Conservation (phyloP, 2,329 filamentous ascomycete genomes). For the Exophiala alcalophila region DNA sequence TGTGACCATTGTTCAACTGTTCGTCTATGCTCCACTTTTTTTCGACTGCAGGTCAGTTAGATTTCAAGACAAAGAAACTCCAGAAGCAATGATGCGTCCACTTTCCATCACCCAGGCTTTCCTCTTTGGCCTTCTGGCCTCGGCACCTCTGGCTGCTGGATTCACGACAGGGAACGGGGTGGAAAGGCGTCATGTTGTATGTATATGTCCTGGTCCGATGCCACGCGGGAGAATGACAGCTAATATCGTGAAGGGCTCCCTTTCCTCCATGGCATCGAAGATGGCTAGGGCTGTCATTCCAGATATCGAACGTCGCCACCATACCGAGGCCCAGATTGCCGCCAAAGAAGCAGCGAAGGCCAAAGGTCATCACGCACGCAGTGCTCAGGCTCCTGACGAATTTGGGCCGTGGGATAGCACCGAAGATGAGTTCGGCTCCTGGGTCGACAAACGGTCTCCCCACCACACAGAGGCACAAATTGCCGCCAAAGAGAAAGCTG, state of each 20-base stretch:
- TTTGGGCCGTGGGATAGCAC: conserved; percentile 15
- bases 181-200: conserved; percentile 8
- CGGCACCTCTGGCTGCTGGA: conserved; percentile 3
- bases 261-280: conserved; percentile 11
- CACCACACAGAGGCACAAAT: conserved; percentile 18
- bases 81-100: conserved; percentile 4
- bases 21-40: not conserved
- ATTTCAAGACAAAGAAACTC: not conserved
- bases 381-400: conserved; percentile 10
- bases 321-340: conserved; percentile 10
- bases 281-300: conserved; percentile 8
- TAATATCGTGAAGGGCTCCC: conserved; percentile 6
- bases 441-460: conserved; percentile 12
- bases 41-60: conserved; percentile 13
- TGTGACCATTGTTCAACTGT: conserved; percentile 2
- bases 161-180: conserved; percentile 4
- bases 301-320: conserved; percentile 9
- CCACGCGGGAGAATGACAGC: not conserved
- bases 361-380: not conserved
- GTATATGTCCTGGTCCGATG: not conserved
- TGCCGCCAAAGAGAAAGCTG: conserved; percentile 9
- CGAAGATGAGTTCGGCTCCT: conserved; percentile 14
- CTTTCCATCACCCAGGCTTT: conserved; percentile 4
- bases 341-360: conserved; percentile 5
- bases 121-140: conserved; percentile 10